Base-by-base conservation (phyloP, 169 alveolate species). In the Plasmodium knowlesi region DNA sequence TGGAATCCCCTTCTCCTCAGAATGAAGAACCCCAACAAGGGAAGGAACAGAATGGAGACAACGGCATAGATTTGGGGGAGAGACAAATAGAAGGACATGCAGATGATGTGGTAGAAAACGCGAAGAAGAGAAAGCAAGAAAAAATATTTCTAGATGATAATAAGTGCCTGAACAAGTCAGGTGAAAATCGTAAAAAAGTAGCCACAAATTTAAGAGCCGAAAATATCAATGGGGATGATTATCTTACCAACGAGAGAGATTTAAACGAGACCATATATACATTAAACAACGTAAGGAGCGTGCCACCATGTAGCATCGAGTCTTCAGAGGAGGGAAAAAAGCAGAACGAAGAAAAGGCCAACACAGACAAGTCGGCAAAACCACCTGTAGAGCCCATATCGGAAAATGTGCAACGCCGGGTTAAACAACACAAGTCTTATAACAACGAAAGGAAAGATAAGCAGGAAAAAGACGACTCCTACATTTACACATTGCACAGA, bases 401-500 rank as follows among this genome's bases (percentile, higher is more conserved):
- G 5, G 74, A 67, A 0, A 28, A 25, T 5, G 43, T 46, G 61
- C 67, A 34, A 50, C 12, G 12, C 30, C 9, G 76, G 41, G 67
- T 30, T 1, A 32, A 46, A 81, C 8, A n/a, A 25, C 5, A 0
- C 37, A 67, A 67, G 76, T 67, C 5, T 5, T n/a, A 25, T 25
- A 46, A 8, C 43, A 61, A 83, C 25, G 39, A 28, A 83, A 57
- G 41, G 14, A 41, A 39, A 25, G 30, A 74, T 12, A 37, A 53
- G 19, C 50, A 25, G 41, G 61, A 34, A 28, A 74, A 43, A 28
- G 93, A 76, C 71, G 88, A 91, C 28, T 82, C 84, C 19, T 91
- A 91, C 61, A 91, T 91, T 22, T 91, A 91, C 61, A 91, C 97
- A n/a, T 86, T 96, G 19, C 97, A 96, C 46, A 73, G 97, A 79